phyloP scores from a whole-genome alignment of 2,329 filamentous ascomycete species.

The Diaporthe sp. region DNA sequence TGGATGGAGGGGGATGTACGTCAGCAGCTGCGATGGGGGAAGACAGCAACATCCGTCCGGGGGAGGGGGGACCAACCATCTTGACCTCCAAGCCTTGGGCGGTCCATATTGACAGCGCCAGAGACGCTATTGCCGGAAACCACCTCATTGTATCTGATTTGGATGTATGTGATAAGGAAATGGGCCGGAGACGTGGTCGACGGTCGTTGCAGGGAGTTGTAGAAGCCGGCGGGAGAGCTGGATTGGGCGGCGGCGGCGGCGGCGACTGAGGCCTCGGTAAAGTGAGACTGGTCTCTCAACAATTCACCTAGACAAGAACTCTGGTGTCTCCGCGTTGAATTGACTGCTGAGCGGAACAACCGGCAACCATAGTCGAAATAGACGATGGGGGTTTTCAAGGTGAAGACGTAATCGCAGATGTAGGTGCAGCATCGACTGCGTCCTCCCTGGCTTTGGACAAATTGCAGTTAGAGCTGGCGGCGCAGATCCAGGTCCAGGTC shows the following conservation, averaged over 20 bases:
- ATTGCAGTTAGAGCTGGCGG: slow-evolving; percentile 36
- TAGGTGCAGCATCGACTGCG: slow-evolving; percentile 13
- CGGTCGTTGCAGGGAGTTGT: slow-evolving; percentile 9
- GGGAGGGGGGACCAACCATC: slow-evolving; percentile 60
- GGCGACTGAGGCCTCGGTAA: neutral
- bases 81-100: slow-evolving; percentile 70
- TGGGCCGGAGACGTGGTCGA: neutral
- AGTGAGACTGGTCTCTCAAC: slow-evolving; percentile 17
- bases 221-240: slow-evolving; percentile 12
- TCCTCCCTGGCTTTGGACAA: slow-evolving; percentile 39
- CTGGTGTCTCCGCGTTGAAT: slow-evolving; percentile 13
- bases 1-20: slow-evolving; percentile 52
- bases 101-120: slow-evolving; percentile 69
- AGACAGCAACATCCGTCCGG: slow-evolving; percentile 1
- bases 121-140: slow-evolving; percentile 61
- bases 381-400: neutral
- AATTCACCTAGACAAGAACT: slow-evolving; percentile 9
- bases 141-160: slow-evolving; percentile 66
- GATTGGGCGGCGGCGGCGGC: slow-evolving; percentile 17
- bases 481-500: slow-evolving; percentile 18
- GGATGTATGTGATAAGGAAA: slow-evolving; percentile 15
- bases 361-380: slow-evolving; percentile 17
- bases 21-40: slow-evolving; percentile 30
- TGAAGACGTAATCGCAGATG: slow-evolving; percentile 9
- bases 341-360: slow-evolving; percentile 24